Base-by-base conservation (phyloP, 331 rosid genomes). In the Phaseolus coccineus region DNA sequence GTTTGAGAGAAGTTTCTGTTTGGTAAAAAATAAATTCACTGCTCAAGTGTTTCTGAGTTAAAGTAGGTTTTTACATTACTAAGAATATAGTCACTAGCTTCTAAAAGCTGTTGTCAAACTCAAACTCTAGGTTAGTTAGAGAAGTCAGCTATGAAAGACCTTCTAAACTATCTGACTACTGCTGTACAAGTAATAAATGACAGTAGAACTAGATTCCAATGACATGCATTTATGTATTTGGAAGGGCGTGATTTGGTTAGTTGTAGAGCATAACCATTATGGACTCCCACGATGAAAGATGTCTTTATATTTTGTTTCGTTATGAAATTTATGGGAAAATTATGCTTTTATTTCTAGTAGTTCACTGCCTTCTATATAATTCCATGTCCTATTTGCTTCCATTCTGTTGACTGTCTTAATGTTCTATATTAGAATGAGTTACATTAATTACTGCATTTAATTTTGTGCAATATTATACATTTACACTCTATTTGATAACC, bases 271-370 rank as follows among this genome's bases (percentile, higher is more conserved):
- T 69, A 48, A 3, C 10, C 39, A 13, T 33, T 48, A 24, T 33
- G 56, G 71, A 48, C 46, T 68, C 68, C 31, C 53, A 55, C 55
- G 53, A 27, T 72, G n/a, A 84, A 62, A 46, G 61, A 80, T 53
- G 52, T 57, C 76, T 61, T 19, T 62, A 12, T 53, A 69, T 64
- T 53, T 62, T 15, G 11, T 59, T 68, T 68, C 44, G 13, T 51
- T 74, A 74, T 57, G 44, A 35, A 65, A 59, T n/a, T 58, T 19
- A 15, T 39, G 68, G 69, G 39, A 24, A 66, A 39, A 50, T n/a
- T 16, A 2, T 47, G 12, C 39, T 76, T 73, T 65, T 14, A 39
- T 68, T 31, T 73, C 55, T 48, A 30, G 35, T 61, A 66, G 73
- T 50, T 37, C 40, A 42, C 83, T 25, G 30, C 62, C 68, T 47